Base-by-base conservation (phyloP, 805 yeast species). In the Kregervanrija delftensis region DNA sequence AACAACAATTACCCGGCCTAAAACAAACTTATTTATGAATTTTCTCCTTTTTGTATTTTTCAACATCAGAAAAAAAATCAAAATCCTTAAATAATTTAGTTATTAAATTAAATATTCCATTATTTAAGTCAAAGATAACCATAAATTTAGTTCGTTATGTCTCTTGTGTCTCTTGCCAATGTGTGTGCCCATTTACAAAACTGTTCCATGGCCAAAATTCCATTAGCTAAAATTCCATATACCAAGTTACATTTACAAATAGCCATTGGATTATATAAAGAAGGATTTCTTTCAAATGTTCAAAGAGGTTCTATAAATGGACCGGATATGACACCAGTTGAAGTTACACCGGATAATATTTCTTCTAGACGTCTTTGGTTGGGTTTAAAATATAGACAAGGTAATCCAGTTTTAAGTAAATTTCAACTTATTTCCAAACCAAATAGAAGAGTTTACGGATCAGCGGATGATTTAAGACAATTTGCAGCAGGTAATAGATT, bases 161-260 rank as follows among this genome's bases (percentile, higher is more conserved):
- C 96, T 31, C 72, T 90, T 44, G 95, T 85, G 41, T 83, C 81
- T 52, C 73, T 93, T 49, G 93, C 91, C 11, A 77, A 88, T 67
- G 73, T 85, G 37, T 86, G 96, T 60, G 81, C 95, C 16, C 98
- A 91, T 60, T 62, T 93, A 50, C 95, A 88, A 64, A 93, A 93
- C 66, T 87, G 91, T 55, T 74, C 86, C 12, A 76, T 83, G 62
- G 91, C 86, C 40, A 78, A 79, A 57, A 67, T 80, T 37, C 74
- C 91, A 10, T 63, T 83, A 47, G 87, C 97, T 0, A 76, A 88
- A 14, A 75, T 93, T 14, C 96, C 96, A 22, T 85, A 82, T 69
- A 77, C 90, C 11, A 81, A 83, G 55, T 69, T 88, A 54, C 95
- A 91, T 63, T 72, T 93, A 44, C 88, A 85, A 57, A 75, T 93